Conservation (phyloP, 345 rosid genomes). For the Adansonia digitata region DNA sequence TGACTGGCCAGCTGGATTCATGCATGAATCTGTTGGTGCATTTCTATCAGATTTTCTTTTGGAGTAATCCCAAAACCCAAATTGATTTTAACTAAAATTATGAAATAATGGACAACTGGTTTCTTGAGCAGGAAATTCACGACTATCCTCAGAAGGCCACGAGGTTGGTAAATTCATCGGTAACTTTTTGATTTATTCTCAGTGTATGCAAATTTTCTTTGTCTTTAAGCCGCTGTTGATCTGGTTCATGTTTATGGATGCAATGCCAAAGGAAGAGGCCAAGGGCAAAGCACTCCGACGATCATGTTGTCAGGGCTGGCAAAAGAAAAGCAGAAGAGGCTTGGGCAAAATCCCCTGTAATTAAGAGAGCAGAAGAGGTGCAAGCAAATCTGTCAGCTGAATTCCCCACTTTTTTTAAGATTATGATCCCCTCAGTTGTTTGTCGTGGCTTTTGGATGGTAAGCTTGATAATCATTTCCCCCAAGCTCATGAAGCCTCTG, state of each 20-base stretch:
- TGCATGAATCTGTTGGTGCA: not conserved
- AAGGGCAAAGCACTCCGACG: not conserved
- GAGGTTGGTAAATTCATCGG: not conserved
- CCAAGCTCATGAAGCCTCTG: not conserved
- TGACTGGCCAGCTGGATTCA: not conserved
- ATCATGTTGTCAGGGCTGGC: not conserved
- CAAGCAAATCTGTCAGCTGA: conserved; percentile 46
- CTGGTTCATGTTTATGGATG: not conserved
- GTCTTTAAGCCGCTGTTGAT: not conserved
- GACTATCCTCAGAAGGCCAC: not conserved
- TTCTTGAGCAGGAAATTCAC: not conserved
- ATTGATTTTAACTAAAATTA: not conserved
- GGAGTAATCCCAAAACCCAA: not conserved
- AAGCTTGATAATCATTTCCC: not conserved
- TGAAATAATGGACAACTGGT: not conserved
- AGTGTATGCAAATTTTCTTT: not conserved
- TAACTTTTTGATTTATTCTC: not conserved
- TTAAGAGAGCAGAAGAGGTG: conserved; percentile 44
- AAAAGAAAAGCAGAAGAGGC: not conserved
- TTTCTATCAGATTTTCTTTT: not conserved
- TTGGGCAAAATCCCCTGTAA: conserved; percentile 22
- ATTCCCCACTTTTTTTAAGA: conserved; percentile 51
- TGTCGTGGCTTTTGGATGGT: conserved; percentile 60
- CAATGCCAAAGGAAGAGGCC: conserved; percentile 5
- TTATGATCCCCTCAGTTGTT: conserved; percentile 56